Percentiles rank a stretch among this genome's conserved stretches.
These are phyloP conservation scores for Kodamaea hsintzibuensis DNA, from an alignment of 805 yeast species.

Conservation along the genomic window DNA sequence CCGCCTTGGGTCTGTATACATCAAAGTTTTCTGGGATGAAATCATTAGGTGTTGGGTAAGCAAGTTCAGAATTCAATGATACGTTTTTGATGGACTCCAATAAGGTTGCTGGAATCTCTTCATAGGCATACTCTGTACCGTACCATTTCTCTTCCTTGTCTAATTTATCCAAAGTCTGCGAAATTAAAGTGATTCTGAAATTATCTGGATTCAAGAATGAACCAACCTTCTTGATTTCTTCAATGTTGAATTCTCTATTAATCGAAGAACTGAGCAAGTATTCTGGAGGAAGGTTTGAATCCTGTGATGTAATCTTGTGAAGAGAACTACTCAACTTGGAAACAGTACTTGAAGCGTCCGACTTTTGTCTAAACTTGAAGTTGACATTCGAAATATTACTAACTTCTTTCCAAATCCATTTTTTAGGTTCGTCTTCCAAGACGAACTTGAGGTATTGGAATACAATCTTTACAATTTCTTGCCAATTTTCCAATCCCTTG, in stretches of 20 bases:
- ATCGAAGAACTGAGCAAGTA: constrained; percentile 59
- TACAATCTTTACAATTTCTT: constrained; percentile 54
- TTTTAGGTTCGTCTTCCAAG: constrained; percentile 55
- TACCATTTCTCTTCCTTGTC: constrained; percentile 77
- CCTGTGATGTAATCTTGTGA: constrained; percentile 42
- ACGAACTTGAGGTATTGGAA: constrained; percentile 78
- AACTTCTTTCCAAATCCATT: constrained; percentile 81
- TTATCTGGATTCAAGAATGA: constrained; percentile 55
- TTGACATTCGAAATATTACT: constrained; percentile 63
- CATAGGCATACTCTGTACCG: constrained; percentile 73
- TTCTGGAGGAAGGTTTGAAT: constrained; percentile 57
- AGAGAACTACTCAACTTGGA: constrained; percentile 62
- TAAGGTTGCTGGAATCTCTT: constrained; percentile 44
- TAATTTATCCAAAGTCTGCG: constrained; percentile 47
- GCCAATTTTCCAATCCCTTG: constrained; percentile 64
- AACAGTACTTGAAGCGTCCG: constrained; percentile 69
- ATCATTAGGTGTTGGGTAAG: constrained; percentile 71
- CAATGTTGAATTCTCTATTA: constrained; percentile 58
- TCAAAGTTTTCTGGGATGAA: constrained; percentile 81
- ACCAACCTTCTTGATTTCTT: constrained; percentile 50
- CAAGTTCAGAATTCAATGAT: constrained; percentile 38
- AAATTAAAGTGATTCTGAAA: constrained; percentile 58
- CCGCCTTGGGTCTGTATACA: constrained; percentile 45
- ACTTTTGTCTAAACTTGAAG: constrained; percentile 81
- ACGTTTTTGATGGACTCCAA: constrained; percentile 29